Base-by-base conservation (phyloP, 75 land plant species). In the Cunninghamia lanceolata region DNA sequence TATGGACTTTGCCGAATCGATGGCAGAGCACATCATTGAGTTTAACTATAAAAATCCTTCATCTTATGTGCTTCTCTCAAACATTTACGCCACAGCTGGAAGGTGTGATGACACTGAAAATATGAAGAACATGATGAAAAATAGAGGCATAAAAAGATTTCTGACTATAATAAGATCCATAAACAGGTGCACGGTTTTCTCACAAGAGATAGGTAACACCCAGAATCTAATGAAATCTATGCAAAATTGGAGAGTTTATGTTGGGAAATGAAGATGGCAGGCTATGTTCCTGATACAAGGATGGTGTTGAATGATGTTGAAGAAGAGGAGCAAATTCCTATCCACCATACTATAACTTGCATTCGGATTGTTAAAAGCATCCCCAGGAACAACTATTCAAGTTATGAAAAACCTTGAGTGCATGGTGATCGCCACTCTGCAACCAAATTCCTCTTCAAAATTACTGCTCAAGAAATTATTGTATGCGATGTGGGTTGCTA, bases 11-110 rank as follows among this genome's bases (percentile, higher is more conserved):
- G 84, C 84, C 9, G 35, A 78, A 40, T 2, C 17, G 1, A 1
- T 16, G 3, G 81, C 81, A 78, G 68, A 78, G 13, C 43, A 78
- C 43, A 78, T 78, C 35, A 16, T 36, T 36, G 16, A 35, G 43
- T 36, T 40, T 1, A 38, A 40, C 17, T 36, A 40, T 35, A 40
- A 36, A 36, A 25, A 36, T 78, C 42, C 42, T 78, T 36, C 81
- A 34, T 15, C 81, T 78, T 78, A 78, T 78, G 81, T 78, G 81
- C 38, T 40, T 35, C 43, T 36, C 35, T 78, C 81, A 36, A 78
- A 78, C 28, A 78, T 78, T 17, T 78, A 78, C 35, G 81, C 81
- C 35, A 38, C 38, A 36, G 81, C 81, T 78, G 43, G 38, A 16
- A 36, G 17, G 81, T 78, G 35, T 36, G 35, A 35, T 36, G 81